A percentile compares a stretch with the other conserved stretches of the same genome.
Evolutionary conservation across 1,284 basidiomycete genomes (phyloP).

Genomic region (Pseudozyma thailandica): DNA sequence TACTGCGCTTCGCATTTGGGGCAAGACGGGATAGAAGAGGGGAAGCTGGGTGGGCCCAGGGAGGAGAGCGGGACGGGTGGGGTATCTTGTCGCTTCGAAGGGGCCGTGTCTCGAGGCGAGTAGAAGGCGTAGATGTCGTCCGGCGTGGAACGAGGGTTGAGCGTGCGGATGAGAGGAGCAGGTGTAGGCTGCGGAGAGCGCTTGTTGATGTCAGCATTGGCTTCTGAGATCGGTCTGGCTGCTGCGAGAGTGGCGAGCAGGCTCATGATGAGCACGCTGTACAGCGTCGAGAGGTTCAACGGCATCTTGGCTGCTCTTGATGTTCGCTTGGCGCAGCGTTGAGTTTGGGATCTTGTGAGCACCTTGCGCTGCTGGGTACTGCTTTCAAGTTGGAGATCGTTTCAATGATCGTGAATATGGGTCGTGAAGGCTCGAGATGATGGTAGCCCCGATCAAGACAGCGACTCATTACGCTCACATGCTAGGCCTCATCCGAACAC

Average conservation of each 20-base stretch:
- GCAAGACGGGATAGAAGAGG: slow-evolving; percentile 49
- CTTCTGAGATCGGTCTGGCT: slow-evolving; percentile 14
- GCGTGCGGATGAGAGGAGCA: slow-evolving; percentile 16
- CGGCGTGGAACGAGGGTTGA: slow-evolving; percentile 32
- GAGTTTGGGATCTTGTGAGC: no score
- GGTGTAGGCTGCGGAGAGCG: slow-evolving; percentile 33
- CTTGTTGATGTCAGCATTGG: slow-evolving; percentile 1
- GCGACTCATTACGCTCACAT: no score
- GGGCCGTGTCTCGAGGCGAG: slow-evolving; percentile 16
- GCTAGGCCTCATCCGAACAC: no score
- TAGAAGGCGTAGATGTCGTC: slow-evolving; percentile 52
- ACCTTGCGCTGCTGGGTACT: no score
- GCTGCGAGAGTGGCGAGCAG: neutral
- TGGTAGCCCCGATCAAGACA: slow-evolving; percentile 8
- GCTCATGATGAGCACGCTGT: neutral
- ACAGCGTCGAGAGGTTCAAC: neutral
- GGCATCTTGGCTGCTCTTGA: neutral
- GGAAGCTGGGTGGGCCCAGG: slow-evolving; percentile 50
- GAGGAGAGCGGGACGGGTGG: slow-evolving; percentile 46
- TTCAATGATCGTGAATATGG: neutral
- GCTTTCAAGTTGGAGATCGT: no score
- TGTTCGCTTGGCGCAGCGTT: neutral
- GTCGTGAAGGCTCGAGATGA: neutral
- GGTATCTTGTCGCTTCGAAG: slow-evolving; percentile 32
- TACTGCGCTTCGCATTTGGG: slow-evolving; percentile 55